Evolutionary conservation across 2,329 filamentous ascomycete genomes (phyloP).

Genomic region (Fusarium piperis): DNA sequence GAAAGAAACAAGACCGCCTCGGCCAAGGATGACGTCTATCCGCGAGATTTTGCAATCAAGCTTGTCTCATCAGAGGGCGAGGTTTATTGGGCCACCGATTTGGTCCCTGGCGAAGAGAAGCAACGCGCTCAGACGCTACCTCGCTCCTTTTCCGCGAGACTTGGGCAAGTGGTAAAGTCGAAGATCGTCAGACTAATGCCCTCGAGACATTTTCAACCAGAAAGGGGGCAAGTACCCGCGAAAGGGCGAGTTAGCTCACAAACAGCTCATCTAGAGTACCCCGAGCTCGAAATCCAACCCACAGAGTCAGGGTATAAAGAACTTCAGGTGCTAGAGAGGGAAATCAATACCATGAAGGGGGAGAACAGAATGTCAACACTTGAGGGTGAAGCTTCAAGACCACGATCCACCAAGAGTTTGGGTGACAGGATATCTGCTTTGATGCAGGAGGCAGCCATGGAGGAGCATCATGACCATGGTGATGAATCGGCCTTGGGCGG

Average conservation of each 20-base stretch:
- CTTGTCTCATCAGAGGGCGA: slow-evolving; percentile 28
- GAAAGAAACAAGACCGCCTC: slow-evolving; percentile 41
- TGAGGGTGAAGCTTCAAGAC: neutral
- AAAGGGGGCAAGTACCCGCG: neutral
- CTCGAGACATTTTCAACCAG: slow-evolving; percentile 1
- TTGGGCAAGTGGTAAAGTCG: slow-evolving; percentile 43
- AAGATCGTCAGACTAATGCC: slow-evolving; percentile 22
- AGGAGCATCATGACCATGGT: slow-evolving; percentile 8
- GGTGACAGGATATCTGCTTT: slow-evolving; percentile 31
- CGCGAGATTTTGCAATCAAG: slow-evolving; percentile 45
- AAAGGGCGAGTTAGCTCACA: neutral
- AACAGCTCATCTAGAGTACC: slow-evolving; percentile 30
- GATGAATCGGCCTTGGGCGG: neutral
- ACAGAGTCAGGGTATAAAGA: slow-evolving; percentile 35
- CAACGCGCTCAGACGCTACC: slow-evolving; percentile 9
- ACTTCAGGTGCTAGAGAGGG: slow-evolving; percentile 29
- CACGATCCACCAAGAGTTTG: slow-evolving; percentile 24
- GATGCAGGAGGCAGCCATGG: slow-evolving; percentile 23
- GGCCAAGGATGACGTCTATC: slow-evolving; percentile 37
- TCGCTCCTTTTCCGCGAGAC: slow-evolving; percentile 43
- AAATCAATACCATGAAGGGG: slow-evolving; percentile 34
- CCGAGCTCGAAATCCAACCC: slow-evolving; percentile 38
- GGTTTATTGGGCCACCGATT: slow-evolving; percentile 43
- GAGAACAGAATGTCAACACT: neutral
- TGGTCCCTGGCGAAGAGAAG: neutral